phyloP scores from a whole-genome alignment of 179 eudicot genomes.

The Spergularia azorica region DNA sequence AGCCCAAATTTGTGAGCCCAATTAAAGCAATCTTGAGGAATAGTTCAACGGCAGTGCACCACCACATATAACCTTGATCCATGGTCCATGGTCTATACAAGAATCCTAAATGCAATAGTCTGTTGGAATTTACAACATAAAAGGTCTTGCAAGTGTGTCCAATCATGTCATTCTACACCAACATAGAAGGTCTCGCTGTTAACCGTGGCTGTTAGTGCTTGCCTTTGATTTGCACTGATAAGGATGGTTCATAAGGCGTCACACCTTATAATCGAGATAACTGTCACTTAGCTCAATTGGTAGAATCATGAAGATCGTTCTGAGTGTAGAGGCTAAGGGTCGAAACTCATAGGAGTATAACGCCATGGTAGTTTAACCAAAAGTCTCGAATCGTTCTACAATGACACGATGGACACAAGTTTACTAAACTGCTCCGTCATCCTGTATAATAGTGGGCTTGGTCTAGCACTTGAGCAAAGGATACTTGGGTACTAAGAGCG shows the following conservation, averaged over 20 bases:
- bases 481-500: neutral
- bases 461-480: neutral
- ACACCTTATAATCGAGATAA: neutral
- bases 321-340: too few relatives aligned
- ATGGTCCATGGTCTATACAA: conserved; percentile 14
- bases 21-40: neutral
- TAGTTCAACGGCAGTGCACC: too few relatives aligned
- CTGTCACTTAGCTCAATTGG: too few relatives aligned
- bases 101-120: conserved; percentile 6
- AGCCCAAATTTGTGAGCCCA: conserved; percentile 17
- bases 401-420: neutral
- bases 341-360: neutral
- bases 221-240: conserved; percentile 5
- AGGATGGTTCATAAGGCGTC: neutral
- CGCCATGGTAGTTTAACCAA: neutral
- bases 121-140: neutral
- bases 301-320: too few relatives aligned
- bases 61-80: neutral
- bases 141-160: neutral
- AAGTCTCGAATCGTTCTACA: neutral
- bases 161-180: neutral
- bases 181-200: neutral
- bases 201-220: neutral
- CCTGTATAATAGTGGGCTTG: neutral
- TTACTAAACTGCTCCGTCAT: too few relatives aligned